A percentile compares a stretch with the other conserved stretches of the same genome.
phyloP scores from a whole-genome alignment of 805 yeast species.

The Metschnikowia peoriensis region DNA sequence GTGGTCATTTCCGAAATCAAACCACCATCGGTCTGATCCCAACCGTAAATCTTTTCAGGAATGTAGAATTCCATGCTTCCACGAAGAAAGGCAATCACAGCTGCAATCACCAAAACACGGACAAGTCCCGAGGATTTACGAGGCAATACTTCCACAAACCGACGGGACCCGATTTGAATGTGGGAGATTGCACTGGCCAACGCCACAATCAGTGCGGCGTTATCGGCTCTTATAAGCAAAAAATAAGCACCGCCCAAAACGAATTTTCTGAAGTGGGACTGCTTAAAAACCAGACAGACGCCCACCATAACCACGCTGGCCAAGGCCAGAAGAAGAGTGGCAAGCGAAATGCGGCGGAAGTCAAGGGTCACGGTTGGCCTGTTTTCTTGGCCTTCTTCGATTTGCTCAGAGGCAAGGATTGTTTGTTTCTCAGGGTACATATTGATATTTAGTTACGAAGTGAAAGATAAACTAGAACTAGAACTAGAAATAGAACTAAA shows the following conservation, averaged over 20 bases:
- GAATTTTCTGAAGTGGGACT: not conserved
- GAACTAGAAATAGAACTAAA: not conserved
- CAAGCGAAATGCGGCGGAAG: constrained; percentile 1
- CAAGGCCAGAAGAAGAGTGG: not conserved
- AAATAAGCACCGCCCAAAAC: not conserved
- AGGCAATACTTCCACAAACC: not conserved
- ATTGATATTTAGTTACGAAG: no score
- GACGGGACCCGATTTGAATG: not conserved
- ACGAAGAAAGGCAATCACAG: not conserved
- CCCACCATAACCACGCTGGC: not conserved
- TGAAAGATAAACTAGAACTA: not conserved
- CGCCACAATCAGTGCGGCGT: not conserved
- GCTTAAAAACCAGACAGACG: not conserved
- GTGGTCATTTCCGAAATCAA: not conserved
- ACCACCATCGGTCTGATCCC: constrained; percentile 25
- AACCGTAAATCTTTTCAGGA: constrained; percentile 24
- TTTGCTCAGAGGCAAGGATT: not conserved
- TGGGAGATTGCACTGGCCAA: not conserved
- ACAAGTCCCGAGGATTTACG: not conserved
- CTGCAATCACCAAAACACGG: not conserved
- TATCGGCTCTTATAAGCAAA: not conserved
- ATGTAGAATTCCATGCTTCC: not conserved
- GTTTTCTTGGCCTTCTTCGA: not conserved
- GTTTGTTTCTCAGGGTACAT: not conserved
- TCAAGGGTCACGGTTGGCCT: not conserved